Evolutionary conservation across 129 eudicot species (phyloP), one percentile per base, ranked within the genome.

Genomic region (Centella asiatica): DNA sequence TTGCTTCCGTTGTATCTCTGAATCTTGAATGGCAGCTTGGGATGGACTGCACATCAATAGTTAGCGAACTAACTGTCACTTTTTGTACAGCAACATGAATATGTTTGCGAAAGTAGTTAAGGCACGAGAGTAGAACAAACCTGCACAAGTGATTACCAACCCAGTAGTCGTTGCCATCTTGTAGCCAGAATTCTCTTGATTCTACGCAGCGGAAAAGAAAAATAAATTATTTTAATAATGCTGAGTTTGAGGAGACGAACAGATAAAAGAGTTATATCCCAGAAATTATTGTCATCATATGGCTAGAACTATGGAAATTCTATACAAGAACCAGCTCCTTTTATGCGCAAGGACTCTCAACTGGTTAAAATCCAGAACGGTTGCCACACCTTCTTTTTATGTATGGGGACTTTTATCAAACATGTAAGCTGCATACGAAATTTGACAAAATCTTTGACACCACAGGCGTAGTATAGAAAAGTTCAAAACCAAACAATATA

Each of bases 11-110:
- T 60, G 20, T 22, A 29, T 60, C 57, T 56, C 44, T 48, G 74
- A 59, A 49, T 69, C 24, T 66, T 70, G 51, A 62, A 63, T 62
- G 70, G 76, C 49, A 62, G 63, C 70, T 80, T 77, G 4, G 79
- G 58, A 55, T 44, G 23, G 62, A 8, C 58, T 29, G 60, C 13
- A 66, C 80, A 73, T 66, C 53, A 34, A 51, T 19, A 25, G 15
- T 44, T 19, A 25, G 33, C 4, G 57, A 24, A 19, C 32, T 27
- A 33, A 34, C 19, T 23, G 20, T 32, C 8, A 32, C 47, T n/a
- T n/a, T n/a, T 23, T 15, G 46, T 29, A 48, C 2, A 22, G 32
- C 34, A n/a, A 48, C 54, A 52, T 14, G 50, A 45, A n/a, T 45
- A n/a, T 14, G 50, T 4, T 15, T 15, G 22, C 1, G 18, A 57